Conservation (phyloP, 306 rosid genomes). For the Cucumis hystrix region DNA sequence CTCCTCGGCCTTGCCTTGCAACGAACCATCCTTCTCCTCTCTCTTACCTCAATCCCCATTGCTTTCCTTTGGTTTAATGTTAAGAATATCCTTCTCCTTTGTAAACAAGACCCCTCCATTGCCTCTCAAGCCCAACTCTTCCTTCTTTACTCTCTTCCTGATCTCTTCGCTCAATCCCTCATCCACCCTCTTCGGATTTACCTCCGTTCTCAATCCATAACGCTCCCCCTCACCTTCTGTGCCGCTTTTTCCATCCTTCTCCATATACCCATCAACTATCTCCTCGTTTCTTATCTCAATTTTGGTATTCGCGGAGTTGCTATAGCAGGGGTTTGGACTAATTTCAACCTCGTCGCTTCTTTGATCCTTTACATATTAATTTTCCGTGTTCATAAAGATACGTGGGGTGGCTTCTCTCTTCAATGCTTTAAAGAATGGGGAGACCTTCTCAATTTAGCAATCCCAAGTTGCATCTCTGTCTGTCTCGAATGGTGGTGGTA, state of each 20-base stretch:
- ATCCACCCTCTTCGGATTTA: constrained; percentile 80
- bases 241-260: constrained; percentile 51
- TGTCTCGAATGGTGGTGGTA: constrained; percentile 99
- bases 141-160: constrained; percentile 75
- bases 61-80: constrained; percentile 66
- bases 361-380: constrained; percentile 37
- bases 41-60: constrained; percentile 52
- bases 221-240: constrained; percentile 69
- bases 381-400: constrained; percentile 37
- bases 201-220: constrained; percentile 69
- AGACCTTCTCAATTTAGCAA: constrained; percentile 45
- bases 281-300: constrained; percentile 39
- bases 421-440: constrained; percentile 52
- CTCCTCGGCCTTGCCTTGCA: constrained; percentile 71
- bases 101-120: constrained; percentile 58
- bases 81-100: constrained; percentile 45
- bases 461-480: constrained; percentile 82
- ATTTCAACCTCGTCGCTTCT: constrained; percentile 52
- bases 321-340: constrained; percentile 61
- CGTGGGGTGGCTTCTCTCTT: constrained; percentile 56
- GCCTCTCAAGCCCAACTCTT: constrained; percentile 59
- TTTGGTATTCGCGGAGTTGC: constrained; percentile 77
- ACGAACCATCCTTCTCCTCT: constrained; percentile 48
- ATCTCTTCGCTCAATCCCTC: constrained; percentile 70
- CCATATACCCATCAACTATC: constrained; percentile 63